Base-by-base conservation (phyloP, 1,139 yeast genomes). In the Yamadazyma conglobata region DNA sequence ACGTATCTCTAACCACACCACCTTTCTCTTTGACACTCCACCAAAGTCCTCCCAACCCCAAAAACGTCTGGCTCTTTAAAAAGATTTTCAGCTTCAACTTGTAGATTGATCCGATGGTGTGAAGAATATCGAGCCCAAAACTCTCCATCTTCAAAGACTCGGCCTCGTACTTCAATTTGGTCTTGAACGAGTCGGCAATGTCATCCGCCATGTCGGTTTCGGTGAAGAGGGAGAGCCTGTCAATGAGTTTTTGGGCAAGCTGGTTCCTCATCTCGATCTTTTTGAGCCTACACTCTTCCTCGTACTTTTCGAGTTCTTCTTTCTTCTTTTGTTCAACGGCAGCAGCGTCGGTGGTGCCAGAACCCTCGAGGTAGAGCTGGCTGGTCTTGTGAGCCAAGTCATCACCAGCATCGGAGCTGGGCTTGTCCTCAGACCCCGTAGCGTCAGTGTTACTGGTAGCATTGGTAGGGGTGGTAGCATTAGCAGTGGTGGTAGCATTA, bases 141-240 rank as follows among this genome's bases (percentile, higher is more conserved):
- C 95, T 85, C 58, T 89, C 97, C 84, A 87, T 79, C 52, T 89
- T 89, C 40, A 91, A 71, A 27, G 83, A 72, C 49, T 88, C 94
- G 2, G 95, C 95, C 56, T 89, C 96, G 42, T 82, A 74, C 42
- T 70, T 73, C 49, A 84, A 73, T 55, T 88, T 87, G 33, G 71
- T 74, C 39, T 69, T 67, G 56, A 87, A 89, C 1, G 94, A 77
- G 19, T 62, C 60, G 10, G 78, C 75, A 22, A 88, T 83, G 37
- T 77, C 88, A 2, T 61, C 72, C 28, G 74, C 75, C 68, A 81
- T 80, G 40, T 78, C 84, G 2, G 95, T 81, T 55, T 89, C 97
- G 0, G 96, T 87, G 59, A 80, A 78, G 13, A 88, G 70, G 3
- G 91, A 76, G 23, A 89, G 56, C 43, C 80, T 72, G 32, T 80